Evolutionary conservation across 2,329 filamentous ascomycete genomes (phyloP).

Genomic region (Colletotrichum musicola): DNA sequence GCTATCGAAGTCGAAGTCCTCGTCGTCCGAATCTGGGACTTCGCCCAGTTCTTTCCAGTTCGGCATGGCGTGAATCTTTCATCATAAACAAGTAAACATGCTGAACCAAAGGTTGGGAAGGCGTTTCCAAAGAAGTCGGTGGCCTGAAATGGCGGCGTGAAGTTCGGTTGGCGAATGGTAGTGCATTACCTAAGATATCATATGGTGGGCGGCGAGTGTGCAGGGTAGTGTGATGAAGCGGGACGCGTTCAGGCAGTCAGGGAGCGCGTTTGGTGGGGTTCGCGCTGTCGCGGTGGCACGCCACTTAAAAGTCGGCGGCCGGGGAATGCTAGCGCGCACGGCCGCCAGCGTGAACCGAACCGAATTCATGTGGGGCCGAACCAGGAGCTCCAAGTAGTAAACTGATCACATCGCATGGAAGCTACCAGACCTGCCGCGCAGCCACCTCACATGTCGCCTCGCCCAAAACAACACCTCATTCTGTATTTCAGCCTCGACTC

Average conservation of each 20-base stretch:
- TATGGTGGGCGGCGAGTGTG: neutral
- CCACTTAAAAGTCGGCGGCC: slow-evolving; percentile 26
- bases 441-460: too few relatives aligned
- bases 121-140: neutral
- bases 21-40: slow-evolving; percentile 65
- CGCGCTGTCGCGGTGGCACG: slow-evolving; percentile 24
- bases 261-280: slow-evolving; percentile 36
- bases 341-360: slow-evolving; percentile 11
- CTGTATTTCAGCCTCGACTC: neutral
- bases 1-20: slow-evolving; percentile 58
- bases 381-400: slow-evolving; percentile 14
- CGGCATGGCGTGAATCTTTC: slow-evolving; percentile 51
- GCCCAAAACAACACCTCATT: neutral
- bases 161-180: slow-evolving; percentile 5
- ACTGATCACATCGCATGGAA: neutral
- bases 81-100: slow-evolving; percentile 37
- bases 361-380: slow-evolving; percentile 7
- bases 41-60: slow-evolving; percentile 65
- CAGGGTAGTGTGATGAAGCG: slow-evolving; percentile 3
- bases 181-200: slow-evolving; percentile 28
- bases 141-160: neutral
- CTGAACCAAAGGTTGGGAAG: neutral
- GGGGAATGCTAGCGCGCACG: slow-evolving; percentile 11
- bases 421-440: neutral
- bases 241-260: slow-evolving; percentile 29